A percentile compares a stretch with the other conserved stretches of the same genome.
Conservation (phyloP, 1,139 yeast species). For the Debaryomyces nepalensis region DNA sequence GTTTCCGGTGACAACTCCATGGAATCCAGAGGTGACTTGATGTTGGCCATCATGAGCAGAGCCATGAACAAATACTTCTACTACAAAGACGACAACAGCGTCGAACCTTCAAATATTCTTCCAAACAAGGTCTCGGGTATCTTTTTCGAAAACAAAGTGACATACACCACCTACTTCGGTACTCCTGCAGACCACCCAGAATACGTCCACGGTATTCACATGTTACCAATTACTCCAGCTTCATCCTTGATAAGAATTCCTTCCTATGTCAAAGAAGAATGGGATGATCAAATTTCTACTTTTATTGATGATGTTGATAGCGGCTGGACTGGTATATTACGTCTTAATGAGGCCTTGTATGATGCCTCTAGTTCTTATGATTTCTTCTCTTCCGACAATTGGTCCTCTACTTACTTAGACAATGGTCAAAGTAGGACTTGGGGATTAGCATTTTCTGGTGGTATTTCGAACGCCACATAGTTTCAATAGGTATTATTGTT, state of each 20-base stretch:
- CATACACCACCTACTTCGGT: conserved; percentile 70
- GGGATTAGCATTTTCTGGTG: conserved; percentile 82
- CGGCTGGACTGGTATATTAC: conserved; percentile 90
- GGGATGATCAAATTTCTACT: conserved; percentile 58
- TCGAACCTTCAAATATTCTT: conserved; percentile 60
- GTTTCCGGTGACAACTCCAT: conserved; percentile 71
- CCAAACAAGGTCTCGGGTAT: conserved; percentile 78
- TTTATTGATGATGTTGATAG: conserved; percentile 61
- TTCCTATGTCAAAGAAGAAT: conserved; percentile 76
- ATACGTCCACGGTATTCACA: conserved; percentile 94
- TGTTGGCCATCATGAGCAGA: conserved; percentile 67
- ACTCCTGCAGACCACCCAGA: conserved; percentile 58
- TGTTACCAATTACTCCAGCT: conserved; percentile 84
- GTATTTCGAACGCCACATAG: conserved; percentile 24
- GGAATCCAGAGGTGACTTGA: conserved; percentile 78
- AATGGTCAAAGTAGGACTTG: conserved; percentile 91
- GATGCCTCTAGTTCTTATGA: conserved; percentile 70
- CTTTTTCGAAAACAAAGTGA: conserved; percentile 82
- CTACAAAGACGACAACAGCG: conserved; percentile 57
- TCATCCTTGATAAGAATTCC: conserved; percentile 76
- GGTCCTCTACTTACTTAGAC: conserved; percentile 62
- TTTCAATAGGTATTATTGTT: not conserved
- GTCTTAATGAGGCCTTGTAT: conserved; percentile 75
- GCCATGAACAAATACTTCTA: conserved; percentile 67
- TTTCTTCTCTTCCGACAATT: conserved; percentile 63